Percentiles rank a stretch among this genome's conserved stretches.
phyloP scores from a whole-genome alignment of 352 stramenopile species.

The Globisporangium parvum region DNA sequence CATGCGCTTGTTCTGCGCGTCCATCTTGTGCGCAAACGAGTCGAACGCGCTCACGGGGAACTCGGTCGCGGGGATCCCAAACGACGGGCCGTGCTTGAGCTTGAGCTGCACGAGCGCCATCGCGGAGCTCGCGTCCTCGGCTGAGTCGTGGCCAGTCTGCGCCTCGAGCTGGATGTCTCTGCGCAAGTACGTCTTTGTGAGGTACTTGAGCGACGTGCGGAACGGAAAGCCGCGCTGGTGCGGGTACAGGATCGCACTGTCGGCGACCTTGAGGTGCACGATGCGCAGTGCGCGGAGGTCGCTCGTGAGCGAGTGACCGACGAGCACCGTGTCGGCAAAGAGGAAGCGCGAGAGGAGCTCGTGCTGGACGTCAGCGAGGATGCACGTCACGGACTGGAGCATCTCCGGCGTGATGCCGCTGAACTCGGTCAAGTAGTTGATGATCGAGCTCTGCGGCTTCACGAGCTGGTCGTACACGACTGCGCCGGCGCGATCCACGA shows the following conservation, averaged over 20 bases:
- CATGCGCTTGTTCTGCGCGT: slow-evolving; percentile 37
- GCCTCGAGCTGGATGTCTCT: slow-evolving; percentile 70
- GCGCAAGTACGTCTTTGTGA: slow-evolving; percentile 78
- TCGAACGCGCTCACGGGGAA: slow-evolving; percentile 44
- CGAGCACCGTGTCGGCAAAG: slow-evolving; percentile 71
- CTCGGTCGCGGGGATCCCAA: slow-evolving; percentile 52
- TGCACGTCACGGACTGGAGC: slow-evolving; percentile 45
- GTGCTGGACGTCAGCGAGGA: slow-evolving; percentile 66
- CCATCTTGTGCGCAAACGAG: slow-evolving; percentile 59
- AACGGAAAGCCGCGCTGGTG: slow-evolving; percentile 81
- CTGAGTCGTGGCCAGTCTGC: slow-evolving; percentile 71
- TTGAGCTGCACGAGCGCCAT: slow-evolving; percentile 79
- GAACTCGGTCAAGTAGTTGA: slow-evolving; percentile 88
- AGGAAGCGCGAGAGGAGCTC: slow-evolving; percentile 51
- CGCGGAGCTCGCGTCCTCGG: slow-evolving; percentile 73
- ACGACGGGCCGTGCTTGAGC: slow-evolving; percentile 52
- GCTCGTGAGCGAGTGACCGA: slow-evolving; percentile 85
- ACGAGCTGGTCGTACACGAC: slow-evolving; percentile 84
- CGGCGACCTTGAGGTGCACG: slow-evolving; percentile 59
- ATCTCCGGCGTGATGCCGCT: slow-evolving; percentile 83
- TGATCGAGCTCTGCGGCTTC: slow-evolving; percentile 78
- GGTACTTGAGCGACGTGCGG: slow-evolving; percentile 72
- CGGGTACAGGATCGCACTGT: slow-evolving; percentile 83
- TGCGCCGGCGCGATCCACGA: slow-evolving; percentile 45
- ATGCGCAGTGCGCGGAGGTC: slow-evolving; percentile 75